Conservation (phyloP, 2,329 filamentous ascomycete species). For the Cordyceps javanica region DNA sequence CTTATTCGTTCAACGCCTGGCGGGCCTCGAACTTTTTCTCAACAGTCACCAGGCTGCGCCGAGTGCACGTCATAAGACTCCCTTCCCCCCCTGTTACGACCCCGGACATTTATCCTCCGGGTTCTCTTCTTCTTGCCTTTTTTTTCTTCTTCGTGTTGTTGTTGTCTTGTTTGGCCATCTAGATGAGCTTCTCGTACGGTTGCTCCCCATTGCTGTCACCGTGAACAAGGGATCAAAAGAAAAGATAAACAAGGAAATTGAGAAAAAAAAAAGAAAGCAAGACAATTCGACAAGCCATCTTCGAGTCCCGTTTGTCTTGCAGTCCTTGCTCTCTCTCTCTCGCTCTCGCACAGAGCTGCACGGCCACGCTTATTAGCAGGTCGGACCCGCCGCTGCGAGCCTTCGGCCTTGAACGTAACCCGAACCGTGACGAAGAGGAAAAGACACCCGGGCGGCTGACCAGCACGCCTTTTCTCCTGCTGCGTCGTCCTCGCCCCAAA, state of each 20-base stretch:
- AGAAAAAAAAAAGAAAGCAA: too few relatives aligned
- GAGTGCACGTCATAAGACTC: constrained; percentile 12
- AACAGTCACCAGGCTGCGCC: background rate
- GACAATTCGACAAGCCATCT: too few relatives aligned
- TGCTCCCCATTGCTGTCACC: background rate
- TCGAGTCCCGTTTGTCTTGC: background rate
- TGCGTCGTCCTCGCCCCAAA: background rate
- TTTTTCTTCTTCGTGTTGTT: background rate
- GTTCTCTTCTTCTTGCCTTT: background rate
- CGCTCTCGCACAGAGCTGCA: too few relatives aligned
- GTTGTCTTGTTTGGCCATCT: background rate
- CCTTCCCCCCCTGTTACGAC: background rate
- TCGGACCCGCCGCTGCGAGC: background rate
- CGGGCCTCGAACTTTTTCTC: background rate
- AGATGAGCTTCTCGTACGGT: background rate
- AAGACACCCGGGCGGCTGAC: background rate
- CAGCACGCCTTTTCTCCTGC: background rate
- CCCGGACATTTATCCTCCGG: background rate
- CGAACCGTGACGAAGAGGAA: background rate
- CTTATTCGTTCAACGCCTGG: background rate
- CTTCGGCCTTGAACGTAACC: constrained; percentile 1
- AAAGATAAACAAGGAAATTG: too few relatives aligned
- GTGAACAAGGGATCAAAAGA: background rate
- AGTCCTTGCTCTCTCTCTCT: too few relatives aligned
- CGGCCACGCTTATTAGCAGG: background rate